These are phyloP conservation scores for Escallonia herrerae DNA, from an alignment of 129 eudicot genomes.

Conservation along the genomic window DNA sequence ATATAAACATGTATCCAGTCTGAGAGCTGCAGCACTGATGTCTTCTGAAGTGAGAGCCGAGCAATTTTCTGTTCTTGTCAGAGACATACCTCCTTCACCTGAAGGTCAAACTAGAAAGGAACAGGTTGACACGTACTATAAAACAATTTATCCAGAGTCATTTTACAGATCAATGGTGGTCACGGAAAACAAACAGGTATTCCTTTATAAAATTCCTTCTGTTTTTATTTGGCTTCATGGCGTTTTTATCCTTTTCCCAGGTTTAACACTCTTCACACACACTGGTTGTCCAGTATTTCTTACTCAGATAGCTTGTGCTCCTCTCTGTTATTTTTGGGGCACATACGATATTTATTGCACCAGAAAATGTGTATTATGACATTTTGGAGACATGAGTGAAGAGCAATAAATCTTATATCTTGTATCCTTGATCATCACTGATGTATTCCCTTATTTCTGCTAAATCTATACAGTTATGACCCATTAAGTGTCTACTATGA, in stretches of 20 bases:
- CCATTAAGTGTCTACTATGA: too few species aligned
- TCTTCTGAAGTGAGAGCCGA: constrained; percentile 54
- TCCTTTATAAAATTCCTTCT: not conserved
- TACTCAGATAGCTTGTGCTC: too few species aligned
- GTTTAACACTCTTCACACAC: not conserved
- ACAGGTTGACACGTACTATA: constrained; percentile 71
- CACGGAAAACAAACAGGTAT: constrained; percentile 66
- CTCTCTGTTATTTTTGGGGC: too few species aligned
- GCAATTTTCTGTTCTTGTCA: constrained; percentile 82
- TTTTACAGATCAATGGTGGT: constrained; percentile 70
- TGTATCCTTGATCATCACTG: too few species aligned
- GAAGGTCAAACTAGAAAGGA: constrained; percentile 46
- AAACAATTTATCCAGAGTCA: constrained; percentile 64
- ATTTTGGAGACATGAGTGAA: too few species aligned
- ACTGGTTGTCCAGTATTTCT: too few species aligned
- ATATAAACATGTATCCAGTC: constrained; percentile 61
- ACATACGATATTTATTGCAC: too few species aligned
- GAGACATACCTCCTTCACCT: constrained; percentile 61
- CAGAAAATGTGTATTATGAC: too few species aligned
- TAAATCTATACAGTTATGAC: too few species aligned
- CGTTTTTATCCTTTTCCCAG: not conserved
- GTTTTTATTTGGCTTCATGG: not conserved
- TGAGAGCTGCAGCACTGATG: constrained; percentile 61
- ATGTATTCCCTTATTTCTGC: too few species aligned
- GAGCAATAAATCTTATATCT: too few species aligned